Base-by-base conservation (phyloP, 257 asterid species). In the Eucommia ulmoides region DNA sequence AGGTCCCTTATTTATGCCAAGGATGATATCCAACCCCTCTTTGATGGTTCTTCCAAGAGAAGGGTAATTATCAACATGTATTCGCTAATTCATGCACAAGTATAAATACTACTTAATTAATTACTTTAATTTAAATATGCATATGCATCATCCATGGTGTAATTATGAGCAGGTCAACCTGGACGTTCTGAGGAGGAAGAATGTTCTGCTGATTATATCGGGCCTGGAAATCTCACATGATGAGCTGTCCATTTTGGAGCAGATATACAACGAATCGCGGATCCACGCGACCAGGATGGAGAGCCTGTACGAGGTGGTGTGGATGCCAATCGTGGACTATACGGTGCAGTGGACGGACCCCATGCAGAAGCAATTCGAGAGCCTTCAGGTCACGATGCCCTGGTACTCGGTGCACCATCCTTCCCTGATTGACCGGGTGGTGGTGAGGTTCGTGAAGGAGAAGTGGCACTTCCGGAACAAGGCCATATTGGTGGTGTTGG, bases 341-440 rank as follows among this genome's bases (percentile, higher is more conserved):
- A 16, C 55, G 0, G 24, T 41, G 20, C 25, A 71, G 12, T 56
- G 71, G 62, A 53, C 54, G 1, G 54, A 62, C 1, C 18, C 24
- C 3, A 61, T 65, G 45, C 72, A 77, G 1, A 20, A 41, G 2
- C 53, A 51, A 9, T 84, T 82, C 69, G 57, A 68, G 35, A 57
- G 63, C 15, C 60, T 74, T 10, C 76, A 87, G 60, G 50, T 46
- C 55, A 41, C 49, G 16, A 84, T 82, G 96, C 96, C 96, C 0
- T 88, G 97, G 96, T 76, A 66, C 56, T 78, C 97, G 0, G 85
- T 76, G 16, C 84, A 81, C 19, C 79, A 85, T 41, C 88, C 95
- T n/a, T 54, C 68, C 1, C 16, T 73, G 60, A 64, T 82, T 0
- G 88, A 77, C 58, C 84, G 79, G 0, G 94, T 79, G 0, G 84